Evolutionary conservation across 1,284 basidiomycete genomes (phyloP).

Genomic region (Ceratobasidium sp.): DNA sequence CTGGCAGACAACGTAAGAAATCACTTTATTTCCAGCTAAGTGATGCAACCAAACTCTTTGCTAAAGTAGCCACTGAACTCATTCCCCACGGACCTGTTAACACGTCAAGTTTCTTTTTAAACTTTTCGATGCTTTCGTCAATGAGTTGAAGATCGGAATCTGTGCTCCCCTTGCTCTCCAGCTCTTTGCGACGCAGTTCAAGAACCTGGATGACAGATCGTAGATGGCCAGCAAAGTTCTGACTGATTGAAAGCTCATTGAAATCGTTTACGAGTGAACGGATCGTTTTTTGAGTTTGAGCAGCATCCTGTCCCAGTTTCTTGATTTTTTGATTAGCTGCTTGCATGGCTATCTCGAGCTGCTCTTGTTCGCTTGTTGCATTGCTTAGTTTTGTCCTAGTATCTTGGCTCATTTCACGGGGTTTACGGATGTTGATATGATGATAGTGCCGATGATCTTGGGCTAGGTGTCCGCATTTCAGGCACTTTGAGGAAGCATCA

Average conservation of each 20-base stretch:
- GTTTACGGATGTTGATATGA: not conserved
- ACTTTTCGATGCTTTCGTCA: not conserved
- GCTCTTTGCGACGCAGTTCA: not conserved
- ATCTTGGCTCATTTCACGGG: not conserved
- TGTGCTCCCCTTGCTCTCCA: not conserved
- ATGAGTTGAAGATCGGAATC: not conserved
- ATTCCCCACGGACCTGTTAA: not conserved
- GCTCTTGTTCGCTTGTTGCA: not conserved
- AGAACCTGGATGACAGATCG: not conserved
- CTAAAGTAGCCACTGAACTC: too few relatives aligned
- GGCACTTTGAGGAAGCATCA: not conserved
- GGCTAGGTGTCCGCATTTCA: not conserved
- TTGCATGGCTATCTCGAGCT: not conserved
- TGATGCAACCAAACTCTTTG: too few relatives aligned
- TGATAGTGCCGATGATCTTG: not conserved
- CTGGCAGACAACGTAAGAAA: too few relatives aligned
- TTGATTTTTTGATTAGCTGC: not conserved
- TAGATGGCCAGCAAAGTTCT: slow-evolving; percentile 6
- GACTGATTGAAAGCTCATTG: not conserved
- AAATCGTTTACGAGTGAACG: not conserved
- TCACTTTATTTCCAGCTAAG: too few relatives aligned
- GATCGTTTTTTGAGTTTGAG: not conserved
- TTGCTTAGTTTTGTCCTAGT: not conserved
- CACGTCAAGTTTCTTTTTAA: not conserved
- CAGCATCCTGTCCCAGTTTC: not conserved